Evolutionary conservation across 345 rosid species (phyloP), one percentile per base, ranked within the genome.

Genomic region (Populus nigra): DNA sequence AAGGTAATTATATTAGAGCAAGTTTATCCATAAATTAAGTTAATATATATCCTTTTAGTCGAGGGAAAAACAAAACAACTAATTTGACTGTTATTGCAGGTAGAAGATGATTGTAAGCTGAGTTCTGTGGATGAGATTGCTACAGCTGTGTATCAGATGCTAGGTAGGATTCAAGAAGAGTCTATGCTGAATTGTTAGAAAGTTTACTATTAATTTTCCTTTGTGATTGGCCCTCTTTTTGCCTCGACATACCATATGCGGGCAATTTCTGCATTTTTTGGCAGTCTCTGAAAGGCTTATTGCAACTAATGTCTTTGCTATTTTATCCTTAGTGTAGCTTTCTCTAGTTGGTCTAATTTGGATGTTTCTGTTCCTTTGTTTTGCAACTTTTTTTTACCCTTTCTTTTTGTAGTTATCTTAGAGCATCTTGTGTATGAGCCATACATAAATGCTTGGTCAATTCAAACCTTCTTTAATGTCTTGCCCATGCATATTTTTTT

Each of bases 71-170:
- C 36, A 33, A 41, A 41, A 41, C 13, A 41, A 3, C 45, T 10
- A 41, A 41, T 47, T 4, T 65, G 66, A 62, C 43, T 41, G 27
- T 23, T 63, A 72, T 65, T 85, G 88, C 93, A 95, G 99, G 91
- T 91, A 62, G 99, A 93, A 86, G 99, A 95, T 81, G 89, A 83
- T 62, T 93, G 98, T 83, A 88, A 79, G 81, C 87, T 93, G 77
- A 89, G 80, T 76, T 80, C 99, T 53, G 99, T 83, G 68, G 90
- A 93, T 77, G 97, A 91, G 68, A 91, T 95, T 75, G 88, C 98
- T 5, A 82, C 91, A 17, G 91, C 94, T 23, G 92, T 89, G 75
- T 74, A 89, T 74, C 85, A 90, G 83, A 75, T 93, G 86, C 80
- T 95, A 75, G 79, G 81, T 83, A 82, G 87, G 88, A 90, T 87